These are phyloP conservation scores for Spathaspora sp. DNA, from an alignment of 1,139 yeast genomes.

Conservation along the genomic window DNA sequence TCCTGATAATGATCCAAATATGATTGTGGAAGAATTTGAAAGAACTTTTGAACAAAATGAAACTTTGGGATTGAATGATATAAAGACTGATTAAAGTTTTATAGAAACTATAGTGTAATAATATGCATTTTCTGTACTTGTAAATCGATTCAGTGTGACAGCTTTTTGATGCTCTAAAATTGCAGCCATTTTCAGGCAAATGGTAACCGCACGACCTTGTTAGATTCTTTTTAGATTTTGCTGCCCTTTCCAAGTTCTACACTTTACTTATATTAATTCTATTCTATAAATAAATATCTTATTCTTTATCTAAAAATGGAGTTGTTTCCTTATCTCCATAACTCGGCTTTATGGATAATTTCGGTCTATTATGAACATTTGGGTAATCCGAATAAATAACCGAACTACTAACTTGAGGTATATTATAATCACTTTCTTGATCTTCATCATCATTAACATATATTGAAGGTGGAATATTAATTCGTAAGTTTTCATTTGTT, in stretches of 20 bases:
- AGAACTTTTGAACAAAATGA: constrained; percentile 88
- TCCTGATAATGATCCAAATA: constrained; percentile 96
- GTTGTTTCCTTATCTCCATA: not conserved
- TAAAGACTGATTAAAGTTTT: constrained; percentile 45
- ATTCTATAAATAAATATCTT: not conserved
- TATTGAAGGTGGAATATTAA: constrained; percentile 10
- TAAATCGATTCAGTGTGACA: no score
- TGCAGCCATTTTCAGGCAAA: no score
- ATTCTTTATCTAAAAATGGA: not conserved
- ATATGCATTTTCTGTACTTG: no score
- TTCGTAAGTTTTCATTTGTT: constrained; percentile 19
- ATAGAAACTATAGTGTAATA: not conserved
- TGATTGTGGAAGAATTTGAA: constrained; percentile 86
- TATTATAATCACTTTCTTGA: not conserved
- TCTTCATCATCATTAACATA: constrained; percentile 12
- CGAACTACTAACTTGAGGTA: not conserved
- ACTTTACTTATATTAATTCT: not conserved
- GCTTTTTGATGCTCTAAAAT: no score
- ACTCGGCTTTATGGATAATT: not conserved
- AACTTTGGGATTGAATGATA: constrained; percentile 85
- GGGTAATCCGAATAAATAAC: not conserved
- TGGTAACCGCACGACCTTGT: no score
- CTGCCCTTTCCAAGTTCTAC: not conserved
- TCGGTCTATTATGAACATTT: not conserved
- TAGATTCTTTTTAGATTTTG: no score